phyloP scores from a whole-genome alignment of 306 rosid species.

The Castanea mollissima region DNA sequence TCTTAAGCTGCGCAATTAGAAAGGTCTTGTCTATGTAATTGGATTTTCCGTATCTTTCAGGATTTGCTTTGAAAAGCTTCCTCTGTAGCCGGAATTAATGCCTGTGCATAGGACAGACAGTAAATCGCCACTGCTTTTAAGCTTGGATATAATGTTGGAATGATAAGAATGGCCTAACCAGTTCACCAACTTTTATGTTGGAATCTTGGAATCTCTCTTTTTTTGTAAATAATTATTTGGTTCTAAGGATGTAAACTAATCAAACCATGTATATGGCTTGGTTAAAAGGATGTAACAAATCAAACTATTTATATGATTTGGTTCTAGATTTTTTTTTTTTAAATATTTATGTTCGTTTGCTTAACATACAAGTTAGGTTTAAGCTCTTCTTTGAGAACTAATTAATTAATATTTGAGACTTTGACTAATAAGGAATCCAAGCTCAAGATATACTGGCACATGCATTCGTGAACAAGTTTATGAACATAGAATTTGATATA shows the following conservation, averaged over 20 bases:
- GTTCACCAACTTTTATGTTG: neutral
- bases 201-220: neutral
- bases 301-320: too few relatives aligned
- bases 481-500: too few relatives aligned
- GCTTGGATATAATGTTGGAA: constrained; percentile 25
- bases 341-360: too few relatives aligned
- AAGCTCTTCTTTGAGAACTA: too few relatives aligned
- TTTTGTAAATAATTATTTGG: neutral
- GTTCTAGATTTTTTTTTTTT: too few relatives aligned
- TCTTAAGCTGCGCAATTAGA: constrained; percentile 23
- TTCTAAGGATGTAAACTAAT: neutral
- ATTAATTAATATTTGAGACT: too few relatives aligned
- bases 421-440: too few relatives aligned
- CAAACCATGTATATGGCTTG: too few relatives aligned
- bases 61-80: constrained; percentile 37
- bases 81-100: constrained; percentile 16
- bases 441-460: too few relatives aligned
- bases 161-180: neutral
- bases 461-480: too few relatives aligned
- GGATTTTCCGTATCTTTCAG: constrained; percentile 37
- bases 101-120: constrained; percentile 5
- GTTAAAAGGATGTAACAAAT: too few relatives aligned
- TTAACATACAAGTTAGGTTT: too few relatives aligned
- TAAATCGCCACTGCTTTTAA: constrained; percentile 34
- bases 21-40: constrained; percentile 18